Evolutionary conservation across 257 asterid species (phyloP).

Genomic region (Ajuga chamaepitys): DNA sequence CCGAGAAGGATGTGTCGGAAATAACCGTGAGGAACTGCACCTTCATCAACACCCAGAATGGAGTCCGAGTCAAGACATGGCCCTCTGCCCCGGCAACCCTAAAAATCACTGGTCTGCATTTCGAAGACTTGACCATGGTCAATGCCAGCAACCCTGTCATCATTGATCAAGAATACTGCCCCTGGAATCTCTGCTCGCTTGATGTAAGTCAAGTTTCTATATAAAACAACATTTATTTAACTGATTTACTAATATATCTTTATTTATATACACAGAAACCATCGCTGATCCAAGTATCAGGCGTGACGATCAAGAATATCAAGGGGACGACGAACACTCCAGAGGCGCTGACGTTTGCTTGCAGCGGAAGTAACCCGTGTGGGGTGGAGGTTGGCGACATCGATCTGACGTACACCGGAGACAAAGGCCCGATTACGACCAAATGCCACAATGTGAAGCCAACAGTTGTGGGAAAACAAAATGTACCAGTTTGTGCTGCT

Average conservation of each 20-base stretch:
- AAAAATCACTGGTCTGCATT: conserved; percentile 15
- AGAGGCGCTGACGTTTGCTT: conserved; percentile 19
- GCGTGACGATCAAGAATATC: conserved; percentile 14
- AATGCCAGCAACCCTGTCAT: conserved; percentile 30
- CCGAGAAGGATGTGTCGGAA: conserved; percentile 27
- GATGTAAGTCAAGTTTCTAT: background rate
- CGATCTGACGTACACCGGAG: conserved; percentile 30
- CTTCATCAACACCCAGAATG: conserved; percentile 22
- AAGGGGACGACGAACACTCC: conserved; percentile 31
- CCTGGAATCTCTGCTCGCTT: conserved; percentile 27
- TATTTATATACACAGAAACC: conserved; percentile 1
- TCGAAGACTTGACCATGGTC: conserved; percentile 23
- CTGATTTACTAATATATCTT: too few species aligned
- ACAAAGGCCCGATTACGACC: conserved; percentile 19
- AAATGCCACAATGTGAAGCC: conserved; percentile 39
- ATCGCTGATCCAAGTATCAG: conserved; percentile 19
- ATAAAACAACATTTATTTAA: too few species aligned
- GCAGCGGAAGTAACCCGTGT: conserved; percentile 45
- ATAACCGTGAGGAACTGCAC: conserved; percentile 27
- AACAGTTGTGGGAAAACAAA: conserved; percentile 25
- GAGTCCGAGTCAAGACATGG: conserved; percentile 44
- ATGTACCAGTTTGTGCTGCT: conserved; percentile 22
- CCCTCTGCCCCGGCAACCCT: conserved; percentile 32
- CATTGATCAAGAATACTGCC: conserved; percentile 44
- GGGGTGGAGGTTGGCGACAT: conserved; percentile 34